phyloP scores from a whole-genome alignment of 257 asterid species.

The Penstemon eatonii region DNA sequence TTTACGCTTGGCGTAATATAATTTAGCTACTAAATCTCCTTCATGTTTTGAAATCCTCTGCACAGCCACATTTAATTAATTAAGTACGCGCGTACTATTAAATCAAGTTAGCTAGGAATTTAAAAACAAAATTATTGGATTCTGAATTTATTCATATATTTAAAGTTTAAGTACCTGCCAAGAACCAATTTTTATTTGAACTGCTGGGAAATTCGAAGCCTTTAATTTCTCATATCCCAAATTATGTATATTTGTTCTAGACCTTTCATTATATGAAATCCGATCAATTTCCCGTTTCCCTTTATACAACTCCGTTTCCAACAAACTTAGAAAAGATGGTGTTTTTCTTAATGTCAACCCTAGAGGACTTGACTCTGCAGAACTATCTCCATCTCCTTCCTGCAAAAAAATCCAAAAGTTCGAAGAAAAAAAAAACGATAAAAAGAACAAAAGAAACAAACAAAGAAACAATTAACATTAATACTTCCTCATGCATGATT shows the following conservation, averaged over 20 bases:
- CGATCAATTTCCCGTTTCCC: background rate
- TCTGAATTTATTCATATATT: background rate
- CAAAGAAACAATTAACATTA: background rate
- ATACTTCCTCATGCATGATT: background rate
- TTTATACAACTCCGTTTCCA: slow-evolving; percentile 26
- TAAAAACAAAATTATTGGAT: too few relatives aligned
- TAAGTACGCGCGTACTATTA: too few relatives aligned
- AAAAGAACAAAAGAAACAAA: background rate
- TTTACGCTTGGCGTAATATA: slow-evolving; percentile 61
- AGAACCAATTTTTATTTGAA: slow-evolving; percentile 42
- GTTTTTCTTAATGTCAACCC: slow-evolving; percentile 51
- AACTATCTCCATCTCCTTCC: slow-evolving; percentile 33
- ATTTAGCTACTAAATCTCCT: slow-evolving; percentile 64
- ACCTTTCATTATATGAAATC: background rate
- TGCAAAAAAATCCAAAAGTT: slow-evolving; percentile 1
- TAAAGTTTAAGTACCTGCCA: slow-evolving; percentile 54
- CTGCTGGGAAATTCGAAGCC: slow-evolving; percentile 66
- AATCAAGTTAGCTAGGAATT: background rate
- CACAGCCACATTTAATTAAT: background rate
- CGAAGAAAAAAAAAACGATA: background rate
- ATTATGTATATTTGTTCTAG: background rate
- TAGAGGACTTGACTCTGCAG: slow-evolving; percentile 34
- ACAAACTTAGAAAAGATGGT: slow-evolving; percentile 43
- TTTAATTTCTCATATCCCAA: slow-evolving; percentile 43
- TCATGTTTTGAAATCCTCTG: slow-evolving; percentile 52